Percentiles rank a stretch among this genome's conserved stretches.
phyloP scores from a whole-genome alignment of 495 filamentous ascomycete genomes.

The Ascodesmis nigricans region DNA sequence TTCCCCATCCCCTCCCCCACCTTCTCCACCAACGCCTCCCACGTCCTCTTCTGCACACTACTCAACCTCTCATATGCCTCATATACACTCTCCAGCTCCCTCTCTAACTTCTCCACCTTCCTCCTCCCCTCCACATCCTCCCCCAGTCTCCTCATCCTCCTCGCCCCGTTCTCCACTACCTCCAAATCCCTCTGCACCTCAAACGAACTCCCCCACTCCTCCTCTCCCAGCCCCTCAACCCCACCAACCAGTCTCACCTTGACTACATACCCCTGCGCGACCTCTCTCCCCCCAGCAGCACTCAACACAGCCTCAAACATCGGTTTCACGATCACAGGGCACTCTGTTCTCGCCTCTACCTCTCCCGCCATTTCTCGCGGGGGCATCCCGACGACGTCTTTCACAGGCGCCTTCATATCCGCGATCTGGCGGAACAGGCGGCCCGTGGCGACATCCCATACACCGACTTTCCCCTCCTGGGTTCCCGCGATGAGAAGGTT shows the following conservation, averaged over 20 bases:
- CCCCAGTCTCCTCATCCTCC: constrained; percentile 11
- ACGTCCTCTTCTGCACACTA: constrained; percentile 15
- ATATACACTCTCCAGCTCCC: constrained; percentile 14
- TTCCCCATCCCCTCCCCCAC: constrained; percentile 1
- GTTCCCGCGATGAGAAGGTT: constrained; percentile 18
- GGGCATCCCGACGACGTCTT: no score
- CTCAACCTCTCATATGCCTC: constrained; percentile 18
- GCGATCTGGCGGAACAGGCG: constrained; percentile 8
- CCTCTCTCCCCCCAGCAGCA: neutral
- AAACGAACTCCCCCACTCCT: constrained; percentile 5
- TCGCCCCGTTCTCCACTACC: constrained; percentile 7
- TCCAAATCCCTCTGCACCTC: constrained; percentile 10
- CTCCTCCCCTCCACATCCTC: constrained; percentile 9
- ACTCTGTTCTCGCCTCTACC: no score
- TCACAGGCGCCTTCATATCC: neutral
- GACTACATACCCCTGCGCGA: neutral
- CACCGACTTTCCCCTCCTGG: constrained; percentile 15
- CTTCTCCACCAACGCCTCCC: constrained; percentile 10
- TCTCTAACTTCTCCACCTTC: constrained; percentile 12
- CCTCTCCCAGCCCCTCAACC: constrained; percentile 4
- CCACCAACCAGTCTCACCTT: constrained; percentile 1
- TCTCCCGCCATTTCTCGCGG: no score
- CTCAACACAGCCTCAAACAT: constrained; percentile 2
- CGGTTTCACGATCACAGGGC: no score
- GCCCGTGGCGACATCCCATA: constrained; percentile 21